These are phyloP conservation scores for Aspergillus arachidicola DNA, from an alignment of 2,329 filamentous ascomycete species.

Conservation along the genomic window DNA sequence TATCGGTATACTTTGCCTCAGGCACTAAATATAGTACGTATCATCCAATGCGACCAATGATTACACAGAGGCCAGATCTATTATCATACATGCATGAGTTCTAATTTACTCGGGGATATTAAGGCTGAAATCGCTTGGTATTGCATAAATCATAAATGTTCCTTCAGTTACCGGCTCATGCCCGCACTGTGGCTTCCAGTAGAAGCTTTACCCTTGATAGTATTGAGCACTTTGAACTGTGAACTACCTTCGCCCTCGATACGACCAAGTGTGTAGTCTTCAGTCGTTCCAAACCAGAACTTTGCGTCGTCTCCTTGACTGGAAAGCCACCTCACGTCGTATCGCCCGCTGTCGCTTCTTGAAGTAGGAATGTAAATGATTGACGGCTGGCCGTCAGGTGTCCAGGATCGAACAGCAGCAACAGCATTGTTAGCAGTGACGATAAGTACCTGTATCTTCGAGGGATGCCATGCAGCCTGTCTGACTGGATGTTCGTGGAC, in stretches of 20 bases:
- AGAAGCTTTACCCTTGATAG: constrained; percentile 26
- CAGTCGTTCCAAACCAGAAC: constrained; percentile 40
- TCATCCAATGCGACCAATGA: neutral
- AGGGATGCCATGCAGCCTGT: constrained; percentile 44
- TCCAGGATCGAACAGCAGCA: constrained; percentile 38
- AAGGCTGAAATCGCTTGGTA: neutral
- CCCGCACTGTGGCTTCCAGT: constrained; percentile 20
- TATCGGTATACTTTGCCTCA: constrained; percentile 14
- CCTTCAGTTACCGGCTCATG: constrained; percentile 22
- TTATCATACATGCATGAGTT: neutral
- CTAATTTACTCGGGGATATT: neutral
- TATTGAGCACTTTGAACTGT: constrained; percentile 33
- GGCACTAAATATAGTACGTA: neutral
- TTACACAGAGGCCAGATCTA: neutral
- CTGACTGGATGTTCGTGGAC: constrained; percentile 47
- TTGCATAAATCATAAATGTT: neutral
- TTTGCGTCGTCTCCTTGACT: constrained; percentile 24
- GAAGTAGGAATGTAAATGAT: constrained; percentile 35
- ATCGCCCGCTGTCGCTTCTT: constrained; percentile 37
- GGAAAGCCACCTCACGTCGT: constrained; percentile 37
- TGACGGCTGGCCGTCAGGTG: constrained; percentile 29
- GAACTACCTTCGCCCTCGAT: constrained; percentile 26
- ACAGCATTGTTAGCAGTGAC: constrained; percentile 38
- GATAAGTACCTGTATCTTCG: constrained; percentile 40
- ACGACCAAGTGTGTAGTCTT: constrained; percentile 38